Evolutionary conservation across 495 filamentous ascomycete genomes (phyloP).

Genomic region (Xylaria castorea): DNA sequence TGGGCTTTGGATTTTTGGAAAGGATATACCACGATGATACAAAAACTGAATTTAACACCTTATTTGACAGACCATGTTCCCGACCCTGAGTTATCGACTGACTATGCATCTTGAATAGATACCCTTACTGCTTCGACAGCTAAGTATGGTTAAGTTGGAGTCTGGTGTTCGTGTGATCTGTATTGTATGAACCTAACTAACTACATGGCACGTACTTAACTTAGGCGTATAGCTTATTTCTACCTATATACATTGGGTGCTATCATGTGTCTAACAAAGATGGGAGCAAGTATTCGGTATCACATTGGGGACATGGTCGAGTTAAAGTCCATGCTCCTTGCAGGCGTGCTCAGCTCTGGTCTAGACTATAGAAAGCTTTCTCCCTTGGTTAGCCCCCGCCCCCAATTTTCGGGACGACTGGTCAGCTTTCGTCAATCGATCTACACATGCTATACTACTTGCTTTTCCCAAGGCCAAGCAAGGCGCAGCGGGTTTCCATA

Average conservation of each 20-base stretch:
- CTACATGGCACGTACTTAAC: background rate
- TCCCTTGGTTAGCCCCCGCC: background rate
- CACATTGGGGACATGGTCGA: no score
- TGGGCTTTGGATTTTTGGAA: slow-evolving; percentile 21
- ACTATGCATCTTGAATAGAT: background rate
- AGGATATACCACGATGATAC: slow-evolving; percentile 27
- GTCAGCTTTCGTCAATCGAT: slow-evolving; percentile 7
- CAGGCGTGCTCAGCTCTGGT: background rate
- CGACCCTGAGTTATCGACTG: background rate
- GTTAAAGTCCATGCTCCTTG: background rate
- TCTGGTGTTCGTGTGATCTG: background rate
- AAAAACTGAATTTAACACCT: slow-evolving; percentile 9
- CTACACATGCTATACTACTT: slow-evolving; percentile 2
- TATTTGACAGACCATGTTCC: background rate
- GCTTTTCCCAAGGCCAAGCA: background rate
- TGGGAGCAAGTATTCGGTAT: no score
- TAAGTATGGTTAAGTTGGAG: background rate
- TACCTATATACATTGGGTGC: background rate
- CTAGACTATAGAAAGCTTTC: background rate
- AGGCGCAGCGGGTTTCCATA: background rate
- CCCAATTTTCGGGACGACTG: background rate
- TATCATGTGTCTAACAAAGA: no score
- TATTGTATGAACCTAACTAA: background rate
- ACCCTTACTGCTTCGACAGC: background rate
- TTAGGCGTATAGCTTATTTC: background rate